Conservation (phyloP, 495 filamentous ascomycete species). For the Penicillium soppii region DNA sequence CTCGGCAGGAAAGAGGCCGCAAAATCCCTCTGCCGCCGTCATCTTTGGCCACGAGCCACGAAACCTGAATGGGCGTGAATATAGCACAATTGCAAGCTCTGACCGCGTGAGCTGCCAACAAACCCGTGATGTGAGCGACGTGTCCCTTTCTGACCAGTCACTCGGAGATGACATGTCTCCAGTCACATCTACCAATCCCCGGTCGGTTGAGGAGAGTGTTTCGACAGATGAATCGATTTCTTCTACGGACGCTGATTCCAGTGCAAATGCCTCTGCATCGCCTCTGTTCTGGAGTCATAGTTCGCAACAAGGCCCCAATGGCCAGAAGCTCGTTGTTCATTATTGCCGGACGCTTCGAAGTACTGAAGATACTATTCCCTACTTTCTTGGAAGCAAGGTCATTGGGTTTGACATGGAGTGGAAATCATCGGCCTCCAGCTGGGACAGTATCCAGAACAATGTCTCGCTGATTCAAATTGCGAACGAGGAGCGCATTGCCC, state of each 20-base stretch:
- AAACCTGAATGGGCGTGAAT: not conserved
- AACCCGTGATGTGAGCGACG: not conserved
- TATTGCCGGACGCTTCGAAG: conserved; percentile 69
- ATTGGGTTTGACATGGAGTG: conserved; percentile 90
- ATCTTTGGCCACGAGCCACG: not conserved
- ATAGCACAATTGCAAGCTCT: not conserved
- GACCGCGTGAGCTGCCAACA: not conserved
- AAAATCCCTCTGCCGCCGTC: too few species aligned
- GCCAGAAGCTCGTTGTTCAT: conserved; percentile 60
- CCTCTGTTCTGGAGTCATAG: conserved; percentile 64
- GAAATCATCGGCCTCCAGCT: conserved; percentile 49
- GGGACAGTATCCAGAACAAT: conserved; percentile 56
- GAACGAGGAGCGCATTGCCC: conserved; percentile 70
- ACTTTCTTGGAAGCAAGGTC: conserved; percentile 67
- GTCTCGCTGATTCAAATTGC: conserved; percentile 80
- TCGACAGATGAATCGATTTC: not conserved
- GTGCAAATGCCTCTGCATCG: not conserved
- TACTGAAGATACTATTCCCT: conserved; percentile 63
- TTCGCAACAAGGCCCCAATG: conserved; percentile 55
- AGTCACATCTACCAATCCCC: not conserved
- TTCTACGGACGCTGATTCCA: not conserved
- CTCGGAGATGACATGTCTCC: not conserved
- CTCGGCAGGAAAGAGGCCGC: too few species aligned
- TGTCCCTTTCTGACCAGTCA: not conserved
- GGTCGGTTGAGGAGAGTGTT: not conserved